phyloP scores from a whole-genome alignment of 1,139 yeast genomes.

The Meyerozyma elateridarum region DNA sequence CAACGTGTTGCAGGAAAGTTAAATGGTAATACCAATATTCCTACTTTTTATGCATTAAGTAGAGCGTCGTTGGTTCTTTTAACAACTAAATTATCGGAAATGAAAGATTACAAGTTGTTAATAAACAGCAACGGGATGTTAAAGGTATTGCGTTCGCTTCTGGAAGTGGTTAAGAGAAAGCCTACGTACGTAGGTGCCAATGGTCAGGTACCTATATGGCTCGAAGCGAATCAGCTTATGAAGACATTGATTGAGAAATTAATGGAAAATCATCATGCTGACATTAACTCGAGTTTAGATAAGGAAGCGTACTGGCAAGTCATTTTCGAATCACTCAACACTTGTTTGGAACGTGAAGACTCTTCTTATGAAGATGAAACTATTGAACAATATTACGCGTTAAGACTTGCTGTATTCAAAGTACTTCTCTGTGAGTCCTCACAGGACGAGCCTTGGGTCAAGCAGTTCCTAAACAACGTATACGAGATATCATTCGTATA shows the following conservation, averaged over 20 bases:
- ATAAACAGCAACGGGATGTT: conserved; percentile 44
- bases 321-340: conserved; percentile 38
- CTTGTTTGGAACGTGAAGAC: conserved; percentile 31
- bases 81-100: conserved; percentile 25
- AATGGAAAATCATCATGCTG: conserved; percentile 15
- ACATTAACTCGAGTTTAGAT: conserved; percentile 12
- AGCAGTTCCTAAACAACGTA: conserved; percentile 30
- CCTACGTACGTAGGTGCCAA: conserved; percentile 29
- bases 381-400: conserved; percentile 37
- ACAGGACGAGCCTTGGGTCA: conserved; percentile 34
- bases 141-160: conserved; percentile 17
- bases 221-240: conserved; percentile 34
- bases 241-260: conserved; percentile 17
- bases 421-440: conserved; percentile 23
- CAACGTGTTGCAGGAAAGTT: conserved; percentile 23
- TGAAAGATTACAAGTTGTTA: conserved; percentile 29
- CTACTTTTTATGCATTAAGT: conserved; percentile 66
- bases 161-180: conserved; percentile 20
- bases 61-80: conserved; percentile 44
- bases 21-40: conserved; percentile 41
- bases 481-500: conserved; percentile 47
- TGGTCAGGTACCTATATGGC: conserved; percentile 36
- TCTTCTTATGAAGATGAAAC: conserved; percentile 46
- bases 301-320: conserved; percentile 40
- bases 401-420: conserved; percentile 42